phyloP scores from a whole-genome alignment of 1,284 basidiomycete species.

The Afroboletus lepidellus region DNA sequence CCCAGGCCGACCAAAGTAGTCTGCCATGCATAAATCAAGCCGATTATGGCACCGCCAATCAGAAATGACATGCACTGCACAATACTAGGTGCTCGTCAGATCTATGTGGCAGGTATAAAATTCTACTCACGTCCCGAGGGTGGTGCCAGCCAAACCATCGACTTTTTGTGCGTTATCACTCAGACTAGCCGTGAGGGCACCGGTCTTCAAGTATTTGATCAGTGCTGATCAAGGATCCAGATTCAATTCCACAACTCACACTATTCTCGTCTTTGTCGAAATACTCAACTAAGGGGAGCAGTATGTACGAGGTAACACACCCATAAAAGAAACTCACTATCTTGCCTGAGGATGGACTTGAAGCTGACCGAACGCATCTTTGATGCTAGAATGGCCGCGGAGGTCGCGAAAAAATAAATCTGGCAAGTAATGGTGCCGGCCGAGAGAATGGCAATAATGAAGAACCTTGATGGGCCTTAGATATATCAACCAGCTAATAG shows the following conservation, averaged over 20 bases:
- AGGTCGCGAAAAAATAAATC: slow-evolving; percentile 64
- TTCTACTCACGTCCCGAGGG: slow-evolving; percentile 67
- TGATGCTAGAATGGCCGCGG: slow-evolving; percentile 67
- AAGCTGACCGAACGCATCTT: slow-evolving; percentile 72
- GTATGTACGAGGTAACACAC: slow-evolving; percentile 4
- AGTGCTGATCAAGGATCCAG: neutral
- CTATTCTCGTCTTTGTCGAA: slow-evolving; percentile 85
- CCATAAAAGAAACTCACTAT: slow-evolving; percentile 48
- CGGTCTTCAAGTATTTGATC: slow-evolving; percentile 49
- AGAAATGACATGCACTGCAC: slow-evolving; percentile 79
- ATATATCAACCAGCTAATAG: neutral
- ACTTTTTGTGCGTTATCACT: slow-evolving; percentile 93
- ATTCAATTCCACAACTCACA: slow-evolving; percentile 38
- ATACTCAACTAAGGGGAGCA: slow-evolving; percentile 60
- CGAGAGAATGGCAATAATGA: slow-evolving; percentile 80
- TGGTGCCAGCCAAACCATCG: slow-evolving; percentile 86
- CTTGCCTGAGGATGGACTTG: slow-evolving; percentile 78
- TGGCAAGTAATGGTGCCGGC: slow-evolving; percentile 61
- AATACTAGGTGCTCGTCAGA: slow-evolving; percentile 47
- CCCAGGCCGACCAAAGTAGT: slow-evolving; percentile 74
- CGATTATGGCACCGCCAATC: slow-evolving; percentile 75
- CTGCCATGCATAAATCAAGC: slow-evolving; percentile 80
- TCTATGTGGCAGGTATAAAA: neutral
- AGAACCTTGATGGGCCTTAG: slow-evolving; percentile 53
- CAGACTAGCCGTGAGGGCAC: slow-evolving; percentile 76